These are phyloP conservation scores for Talaromyces islandicus DNA, from an alignment of 2,329 filamentous ascomycete genomes.

Conservation along the genomic window DNA sequence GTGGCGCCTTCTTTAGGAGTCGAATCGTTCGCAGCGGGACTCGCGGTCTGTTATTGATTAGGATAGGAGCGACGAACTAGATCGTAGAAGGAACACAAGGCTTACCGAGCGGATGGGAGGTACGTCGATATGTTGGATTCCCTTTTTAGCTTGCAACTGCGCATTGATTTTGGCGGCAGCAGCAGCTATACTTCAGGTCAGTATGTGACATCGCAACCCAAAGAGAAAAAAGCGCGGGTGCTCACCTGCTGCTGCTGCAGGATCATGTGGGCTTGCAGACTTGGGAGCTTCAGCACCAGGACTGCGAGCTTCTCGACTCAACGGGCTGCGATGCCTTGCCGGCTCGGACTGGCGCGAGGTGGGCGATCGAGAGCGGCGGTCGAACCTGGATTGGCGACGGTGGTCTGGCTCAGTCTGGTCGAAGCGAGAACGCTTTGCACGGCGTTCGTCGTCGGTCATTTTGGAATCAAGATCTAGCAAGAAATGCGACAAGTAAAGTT, in stretches of 20 bases:
- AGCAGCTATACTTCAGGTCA: slow-evolving; percentile 54
- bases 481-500: neutral
- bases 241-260: slow-evolving; percentile 71
- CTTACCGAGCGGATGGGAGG: slow-evolving; percentile 66
- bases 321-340: slow-evolving; percentile 73
- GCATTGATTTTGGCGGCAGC: slow-evolving; percentile 85
- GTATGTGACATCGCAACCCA: neutral
- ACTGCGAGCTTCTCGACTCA: slow-evolving; percentile 49
- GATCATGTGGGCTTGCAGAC: slow-evolving; percentile 50
- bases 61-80: neutral
- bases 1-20: slow-evolving; percentile 43
- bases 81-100: neutral
- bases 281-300: slow-evolving; percentile 35
- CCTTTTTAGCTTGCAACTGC: slow-evolving; percentile 77
- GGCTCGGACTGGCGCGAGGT: slow-evolving; percentile 60
- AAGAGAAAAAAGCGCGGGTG: neutral
- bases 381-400: slow-evolving; percentile 72
- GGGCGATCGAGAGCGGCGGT: slow-evolving; percentile 84
- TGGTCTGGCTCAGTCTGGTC: slow-evolving; percentile 84
- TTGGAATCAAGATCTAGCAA: neutral
- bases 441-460: slow-evolving; percentile 75
- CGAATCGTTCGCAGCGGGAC: slow-evolving; percentile 50
- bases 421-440: slow-evolving; percentile 83
- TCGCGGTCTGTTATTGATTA: slow-evolving; percentile 34
- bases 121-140: slow-evolving; percentile 83